Percentiles rank a stretch among this genome's conserved stretches.
These are phyloP conservation scores for Zanthoxylum bungeanum DNA, from an alignment of 345 rosid genomes.

Conservation along the genomic window DNA sequence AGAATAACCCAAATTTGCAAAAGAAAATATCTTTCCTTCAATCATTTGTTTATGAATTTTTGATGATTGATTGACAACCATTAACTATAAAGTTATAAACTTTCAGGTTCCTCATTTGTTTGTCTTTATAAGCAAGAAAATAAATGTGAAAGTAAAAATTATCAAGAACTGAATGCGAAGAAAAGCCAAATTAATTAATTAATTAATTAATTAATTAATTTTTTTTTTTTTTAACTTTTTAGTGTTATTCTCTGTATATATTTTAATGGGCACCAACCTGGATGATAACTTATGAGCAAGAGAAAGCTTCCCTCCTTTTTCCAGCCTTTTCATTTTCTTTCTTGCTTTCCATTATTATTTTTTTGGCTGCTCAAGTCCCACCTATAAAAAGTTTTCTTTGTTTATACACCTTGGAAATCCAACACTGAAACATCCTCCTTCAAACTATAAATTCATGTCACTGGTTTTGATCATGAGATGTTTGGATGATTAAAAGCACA, in stretches of 20 bases:
- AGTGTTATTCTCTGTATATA: background rate
- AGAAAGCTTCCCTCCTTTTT: slow-evolving; percentile 45
- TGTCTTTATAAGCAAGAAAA: background rate
- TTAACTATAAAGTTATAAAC: slow-evolving; percentile 34
- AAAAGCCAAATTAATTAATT: too few species aligned
- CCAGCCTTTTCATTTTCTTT: slow-evolving; percentile 23
- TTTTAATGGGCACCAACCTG: slow-evolving; percentile 27
- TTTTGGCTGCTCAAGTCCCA: slow-evolving; percentile 31
- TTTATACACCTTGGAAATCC: slow-evolving; percentile 22
- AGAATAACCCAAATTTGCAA: slow-evolving; percentile 47
- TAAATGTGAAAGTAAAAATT: background rate
- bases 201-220: too few species aligned
- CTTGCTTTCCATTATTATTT: slow-evolving; percentile 41
- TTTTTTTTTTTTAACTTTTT: background rate
- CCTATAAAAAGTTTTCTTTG: slow-evolving; percentile 26
- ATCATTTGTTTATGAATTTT: slow-evolving; percentile 60
- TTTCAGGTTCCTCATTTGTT: slow-evolving; percentile 22
- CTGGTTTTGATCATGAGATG: background rate
- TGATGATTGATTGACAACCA: slow-evolving; percentile 64
- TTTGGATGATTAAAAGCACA: background rate
- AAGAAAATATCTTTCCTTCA: slow-evolving; percentile 36
- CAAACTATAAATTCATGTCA: background rate
- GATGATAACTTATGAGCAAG: slow-evolving; percentile 27
- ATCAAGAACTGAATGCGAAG: background rate
- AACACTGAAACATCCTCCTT: background rate